Evolutionary conservation across 2,329 filamentous ascomycete genomes (phyloP), one percentile per base, ranked within the genome.

Genomic region (Aspergillus pseudoterreus): DNA sequence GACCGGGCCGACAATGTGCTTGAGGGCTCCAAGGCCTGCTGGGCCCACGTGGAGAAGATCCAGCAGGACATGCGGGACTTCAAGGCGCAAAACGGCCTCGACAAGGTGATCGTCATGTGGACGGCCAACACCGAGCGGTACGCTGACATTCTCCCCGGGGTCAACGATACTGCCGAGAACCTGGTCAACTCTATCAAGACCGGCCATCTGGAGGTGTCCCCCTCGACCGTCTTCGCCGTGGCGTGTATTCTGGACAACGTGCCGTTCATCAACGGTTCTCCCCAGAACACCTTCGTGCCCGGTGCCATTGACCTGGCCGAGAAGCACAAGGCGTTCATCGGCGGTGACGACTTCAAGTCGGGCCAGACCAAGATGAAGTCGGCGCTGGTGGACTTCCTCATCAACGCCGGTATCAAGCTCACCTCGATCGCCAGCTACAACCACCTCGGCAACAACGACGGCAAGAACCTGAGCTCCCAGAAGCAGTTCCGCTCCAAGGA

Each of bases 341-440:
- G 94, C 53, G 94, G 94, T 59, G 94, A 99, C 66, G 94, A 99
- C 78, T 99, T 99, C 86, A 99, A 99, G 80, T 97, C 94, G 57
- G 94, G 94, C 57, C 94, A 99, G 81, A 99, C 94, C 71, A 99
- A 99, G 85, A 99, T 99, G 94, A 99, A 99, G 80, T 97, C 94
- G 54, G 94, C 94, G 17, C 84, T 99, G 27, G 94, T 97, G 43
- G 94, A 99, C 76, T 99, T 99, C 78, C 77, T 99, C 71, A 96
- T 99, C 85, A 96, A 86, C 71, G 94, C 94, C 44, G 94, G 94
- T 71, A 97, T 99, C 82, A 96, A 96, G 80, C 85, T 99, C 68
- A 97, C 92, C 54, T 96, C 92, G 38, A 97, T 99, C 76, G 90
- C 94, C 59, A 95, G 89, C 76, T 99, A 99, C 85, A 99, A 99